Base-by-base conservation (phyloP, 257 asterid species). In the Euphrasia confusa region DNA sequence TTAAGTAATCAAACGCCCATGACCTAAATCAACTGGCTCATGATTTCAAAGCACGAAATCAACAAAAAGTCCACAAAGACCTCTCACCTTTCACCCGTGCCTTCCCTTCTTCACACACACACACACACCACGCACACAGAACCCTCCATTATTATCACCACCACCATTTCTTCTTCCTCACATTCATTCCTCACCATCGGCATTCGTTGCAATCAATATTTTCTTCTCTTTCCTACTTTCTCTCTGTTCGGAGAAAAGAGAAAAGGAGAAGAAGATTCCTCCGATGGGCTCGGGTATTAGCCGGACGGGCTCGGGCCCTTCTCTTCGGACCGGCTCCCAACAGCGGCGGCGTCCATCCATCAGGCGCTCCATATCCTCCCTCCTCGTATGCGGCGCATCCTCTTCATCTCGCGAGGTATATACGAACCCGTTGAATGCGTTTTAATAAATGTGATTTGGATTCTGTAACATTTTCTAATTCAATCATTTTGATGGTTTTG, bases 251-350 rank as follows among this genome's bases (percentile, higher is more conserved):
- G 70, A 67, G 73, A 63, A 30, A 30, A 68, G 74, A 60, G 62
- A 35, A 54, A 65, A 67, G 39, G 61, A 57, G 65, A 40, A 56
- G 62, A 47, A 64, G 60, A 63, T 50, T 65, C 71, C 28, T 37
- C 68, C 7, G 71, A 79, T 79, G 84, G 81, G 84, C 66, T 79
- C 82, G 54, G 79, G 82, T 45, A 70, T 70, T 73, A 77, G 82
- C 72, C 74, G 82, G 64, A 49, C 77, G 77, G 75, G 76, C 65
- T 72, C 79, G 28, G 69, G 65, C 72, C 62, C 64, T 64, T 47
- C 53, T 53, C 60, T 60, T 65, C 72, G 58, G 66, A 27, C 67
- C 61, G 68, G 77, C 62, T 45, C 68, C 48, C 67, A 15, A 3
- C 74, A 35, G 10, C 68, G 73, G 59, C 72, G 56, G 48, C 78